Conservation (phyloP, 2,329 filamentous ascomycete species). For the Fusarium equiseti region DNA sequence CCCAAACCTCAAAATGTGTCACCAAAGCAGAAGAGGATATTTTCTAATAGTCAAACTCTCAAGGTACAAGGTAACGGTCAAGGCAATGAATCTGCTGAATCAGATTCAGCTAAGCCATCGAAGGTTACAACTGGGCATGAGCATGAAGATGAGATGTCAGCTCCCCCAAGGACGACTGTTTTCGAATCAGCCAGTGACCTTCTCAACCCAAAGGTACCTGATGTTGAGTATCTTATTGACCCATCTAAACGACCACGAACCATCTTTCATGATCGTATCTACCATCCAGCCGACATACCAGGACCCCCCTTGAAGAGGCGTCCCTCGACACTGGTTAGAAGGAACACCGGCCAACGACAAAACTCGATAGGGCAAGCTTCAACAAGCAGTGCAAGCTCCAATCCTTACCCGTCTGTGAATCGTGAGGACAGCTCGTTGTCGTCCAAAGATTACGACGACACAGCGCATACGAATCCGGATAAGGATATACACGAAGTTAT, state of each 20-base stretch:
- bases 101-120: constrained; percentile 36
- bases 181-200: constrained; percentile 96
- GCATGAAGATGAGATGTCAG: constrained; percentile 63
- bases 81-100: constrained; percentile 10
- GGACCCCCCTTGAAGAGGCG: constrained; percentile 76
- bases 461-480: constrained; percentile 59
- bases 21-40: constrained; percentile 76
- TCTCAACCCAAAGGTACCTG: constrained; percentile 88
- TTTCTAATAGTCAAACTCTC: constrained; percentile 82
- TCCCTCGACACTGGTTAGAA: constrained; percentile 52
- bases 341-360: constrained; percentile 48
- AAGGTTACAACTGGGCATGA: constrained; percentile 65
- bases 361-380: constrained; percentile 44
- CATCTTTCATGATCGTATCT: constrained; percentile 97
- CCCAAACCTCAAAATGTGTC: constrained; percentile 63
- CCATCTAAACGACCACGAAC: constrained; percentile 84
- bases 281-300: constrained; percentile 93
- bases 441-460: constrained; percentile 66
- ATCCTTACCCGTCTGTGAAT: constrained; percentile 51
- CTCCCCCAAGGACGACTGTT: constrained; percentile 90
- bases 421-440: constrained; percentile 61
- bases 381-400: constrained; percentile 50
- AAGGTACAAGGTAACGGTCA: constrained; percentile 25
- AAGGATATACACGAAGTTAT: constrained; percentile 56
- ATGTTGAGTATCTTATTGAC: constrained; percentile 84